Conservation (phyloP, 371 early-diverging fungal species). For the Mycotypha africana region DNA sequence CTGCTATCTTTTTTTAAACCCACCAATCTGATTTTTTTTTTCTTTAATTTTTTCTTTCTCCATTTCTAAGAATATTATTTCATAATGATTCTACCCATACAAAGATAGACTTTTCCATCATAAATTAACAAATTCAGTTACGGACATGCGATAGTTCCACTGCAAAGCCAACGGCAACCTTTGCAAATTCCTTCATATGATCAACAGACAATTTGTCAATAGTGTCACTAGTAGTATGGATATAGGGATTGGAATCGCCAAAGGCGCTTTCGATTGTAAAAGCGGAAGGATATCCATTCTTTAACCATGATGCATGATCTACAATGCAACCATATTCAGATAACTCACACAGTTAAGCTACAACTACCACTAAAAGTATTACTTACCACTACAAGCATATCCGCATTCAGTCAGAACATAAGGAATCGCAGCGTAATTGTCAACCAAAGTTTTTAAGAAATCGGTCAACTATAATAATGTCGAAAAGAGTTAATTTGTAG, state of each 20-base stretch:
- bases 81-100: too few relatives aligned
- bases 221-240: constrained; percentile 14
- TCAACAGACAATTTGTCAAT: constrained; percentile 67
- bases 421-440: constrained; percentile 48
- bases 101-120: too few relatives aligned
- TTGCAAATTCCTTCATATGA: constrained; percentile 83
- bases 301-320: constrained; percentile 92
- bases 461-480: constrained; percentile 45
- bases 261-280: constrained; percentile 82
- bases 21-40: too few relatives aligned
- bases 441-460: constrained; percentile 52
- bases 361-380: too few relatives aligned
- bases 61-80: too few relatives aligned
- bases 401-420: constrained; percentile 65
- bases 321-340: constrained; percentile 26
- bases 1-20: too few relatives aligned
- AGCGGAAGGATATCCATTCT: constrained; percentile 78
- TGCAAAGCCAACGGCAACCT: constrained; percentile 78
- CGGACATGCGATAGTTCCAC: constrained; percentile 66
- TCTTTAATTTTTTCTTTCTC: too few relatives aligned
- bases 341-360: too few relatives aligned
- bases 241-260: constrained; percentile 53
- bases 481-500: too few relatives aligned
- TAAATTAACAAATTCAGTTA: constrained; percentile 15
- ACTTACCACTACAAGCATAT: constrained; percentile 51